A percentile compares a stretch with the other conserved stretches of the same genome.
Evolutionary conservation across 306 rosid species (phyloP).

Genomic region (Acacia acuminata): DNA sequence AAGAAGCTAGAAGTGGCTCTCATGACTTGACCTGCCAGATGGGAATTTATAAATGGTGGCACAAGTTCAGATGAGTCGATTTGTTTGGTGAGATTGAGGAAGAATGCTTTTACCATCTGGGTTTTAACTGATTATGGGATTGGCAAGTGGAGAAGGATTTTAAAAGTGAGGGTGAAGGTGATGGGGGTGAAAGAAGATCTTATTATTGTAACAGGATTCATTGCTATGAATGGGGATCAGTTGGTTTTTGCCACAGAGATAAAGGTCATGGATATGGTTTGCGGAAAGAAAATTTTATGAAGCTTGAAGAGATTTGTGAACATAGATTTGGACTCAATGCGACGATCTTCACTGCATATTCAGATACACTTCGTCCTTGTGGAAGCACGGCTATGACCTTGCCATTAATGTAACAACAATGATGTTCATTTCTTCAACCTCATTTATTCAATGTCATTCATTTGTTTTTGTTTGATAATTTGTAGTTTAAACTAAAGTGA

Average conservation of each 20-base stretch:
- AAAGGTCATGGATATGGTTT: constrained; percentile 23
- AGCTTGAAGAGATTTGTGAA: too few relatives aligned
- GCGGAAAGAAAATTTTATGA: too few relatives aligned
- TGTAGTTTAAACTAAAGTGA: too few relatives aligned
- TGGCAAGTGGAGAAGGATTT: neutral
- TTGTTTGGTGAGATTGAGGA: constrained; percentile 28
- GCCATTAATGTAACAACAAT: too few relatives aligned
- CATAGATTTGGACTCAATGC: too few relatives aligned
- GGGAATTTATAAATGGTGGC: constrained; percentile 23
- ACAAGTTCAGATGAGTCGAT: neutral
- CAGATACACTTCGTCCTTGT: too few relatives aligned
- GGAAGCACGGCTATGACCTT: too few relatives aligned
- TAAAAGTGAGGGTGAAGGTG: constrained; percentile 8
- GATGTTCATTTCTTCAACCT: too few relatives aligned
- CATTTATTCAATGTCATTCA: too few relatives aligned
- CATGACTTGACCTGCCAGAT: neutral
- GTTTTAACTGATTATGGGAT: neutral
- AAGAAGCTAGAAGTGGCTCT: too few relatives aligned
- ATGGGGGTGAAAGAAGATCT: constrained; percentile 13
- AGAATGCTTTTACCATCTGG: constrained; percentile 17
- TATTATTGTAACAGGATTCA: neutral
- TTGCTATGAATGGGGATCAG: neutral
- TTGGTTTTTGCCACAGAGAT: neutral
- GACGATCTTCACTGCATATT: too few relatives aligned
- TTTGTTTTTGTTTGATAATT: too few relatives aligned